These are phyloP conservation scores for Atkinsonella hypoxylon DNA, from an alignment of 2,329 filamentous ascomycete genomes.

Conservation along the genomic window DNA sequence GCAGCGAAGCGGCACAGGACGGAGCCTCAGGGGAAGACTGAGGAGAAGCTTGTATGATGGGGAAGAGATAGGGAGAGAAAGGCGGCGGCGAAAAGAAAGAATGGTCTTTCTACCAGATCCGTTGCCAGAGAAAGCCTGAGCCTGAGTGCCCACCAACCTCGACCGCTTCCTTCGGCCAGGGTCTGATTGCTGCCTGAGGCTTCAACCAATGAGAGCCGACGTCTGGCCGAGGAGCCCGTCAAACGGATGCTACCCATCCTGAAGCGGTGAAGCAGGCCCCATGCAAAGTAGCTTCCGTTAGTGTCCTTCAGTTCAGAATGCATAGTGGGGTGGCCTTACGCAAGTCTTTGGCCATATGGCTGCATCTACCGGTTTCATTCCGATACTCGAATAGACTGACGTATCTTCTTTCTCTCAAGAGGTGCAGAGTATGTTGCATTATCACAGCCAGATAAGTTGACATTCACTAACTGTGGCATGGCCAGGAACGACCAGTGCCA, in stretches of 20 bases:
- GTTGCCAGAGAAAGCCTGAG: conserved; percentile 12
- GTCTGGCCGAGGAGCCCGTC: not conserved
- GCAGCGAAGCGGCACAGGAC: conserved; percentile 3
- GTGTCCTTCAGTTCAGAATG: not conserved
- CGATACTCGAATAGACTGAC: too few species aligned
- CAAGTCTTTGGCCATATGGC: too few species aligned
- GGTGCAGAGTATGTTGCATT: too few species aligned
- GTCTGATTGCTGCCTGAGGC: conserved; percentile 10
- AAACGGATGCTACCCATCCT: not conserved
- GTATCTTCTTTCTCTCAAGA: too few species aligned
- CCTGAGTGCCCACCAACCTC: conserved; percentile 9
- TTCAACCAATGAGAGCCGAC: not conserved
- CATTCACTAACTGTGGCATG: too few species aligned
- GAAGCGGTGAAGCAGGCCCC: not conserved
- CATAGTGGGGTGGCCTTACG: too few species aligned
- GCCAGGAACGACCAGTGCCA: too few species aligned
- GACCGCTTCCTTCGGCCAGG: conserved; percentile 4
- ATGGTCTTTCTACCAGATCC: conserved; percentile 7
- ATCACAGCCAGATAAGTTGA: too few species aligned
- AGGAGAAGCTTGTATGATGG: conserved; percentile 2
- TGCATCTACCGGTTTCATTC: too few species aligned
- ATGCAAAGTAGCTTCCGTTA: not conserved
- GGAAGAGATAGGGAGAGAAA: conserved; percentile 3
- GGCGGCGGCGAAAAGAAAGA: conserved; percentile 9
- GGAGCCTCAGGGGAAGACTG: conserved; percentile 2